Evolutionary conservation across 1,139 yeast genomes (phyloP), one percentile per base, ranked within the genome.

Genomic region (Kodamaea anthophila): DNA sequence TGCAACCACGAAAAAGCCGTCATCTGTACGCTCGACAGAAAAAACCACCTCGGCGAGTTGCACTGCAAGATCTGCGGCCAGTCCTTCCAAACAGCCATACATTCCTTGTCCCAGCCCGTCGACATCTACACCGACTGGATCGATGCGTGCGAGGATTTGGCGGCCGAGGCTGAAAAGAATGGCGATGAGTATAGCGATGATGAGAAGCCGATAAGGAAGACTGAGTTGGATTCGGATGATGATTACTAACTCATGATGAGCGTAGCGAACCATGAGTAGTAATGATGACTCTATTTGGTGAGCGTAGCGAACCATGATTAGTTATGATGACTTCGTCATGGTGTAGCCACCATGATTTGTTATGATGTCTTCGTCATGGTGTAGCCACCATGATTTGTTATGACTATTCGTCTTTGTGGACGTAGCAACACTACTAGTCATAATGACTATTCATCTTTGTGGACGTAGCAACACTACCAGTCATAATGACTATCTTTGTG

Each of bases 41-140:
- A 82, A 55, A 71, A 81, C 41, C 79, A 85, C 34, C 72, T 91
- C 29, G 98, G 98, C 12, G 78, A 83, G 22, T 61, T 91, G 38
- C 78, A 76, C 39, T 91, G 98, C 55, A 91, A 91, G 53, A 83
- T 88, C 16, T 91, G 98, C 53, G 97, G 97, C 1, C 97, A 91
- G 51, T 74, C 77, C 28, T 93, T 91, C 63, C 97, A 88, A 53
- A 77, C 95, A 3, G 75, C 91, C 28, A 86, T 88, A 44, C 86
- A 86, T 53, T 76, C 82, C 27, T 64, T 82, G 33, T 76, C 87
- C 1, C 88, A 81, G 38, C 96, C 98, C 0, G 88, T 91, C 23
- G 98, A 91, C 55, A 85, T 91, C 14, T 91, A 91, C 53, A 83
- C 95, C 30, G 98, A 88, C 52, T 91, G 98, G 98, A 87, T 87